A percentile compares a stretch with the other conserved stretches of the same genome.
Conservation (phyloP, 345 rosid genomes). For the Lepidium sativum region DNA sequence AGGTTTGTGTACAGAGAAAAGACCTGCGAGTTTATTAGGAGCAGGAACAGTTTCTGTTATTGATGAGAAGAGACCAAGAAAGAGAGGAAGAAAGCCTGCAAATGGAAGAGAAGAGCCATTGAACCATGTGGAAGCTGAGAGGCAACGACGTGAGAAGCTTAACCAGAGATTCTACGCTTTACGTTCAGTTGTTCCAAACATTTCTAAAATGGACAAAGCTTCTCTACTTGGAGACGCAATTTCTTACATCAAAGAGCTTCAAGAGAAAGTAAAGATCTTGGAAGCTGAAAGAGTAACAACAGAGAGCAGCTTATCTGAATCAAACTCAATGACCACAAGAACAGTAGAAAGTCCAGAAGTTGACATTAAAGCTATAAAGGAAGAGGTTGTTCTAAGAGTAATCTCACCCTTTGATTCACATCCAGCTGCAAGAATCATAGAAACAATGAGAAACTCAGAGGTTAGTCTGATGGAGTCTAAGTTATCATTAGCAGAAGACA, state of each 20-base stretch:
- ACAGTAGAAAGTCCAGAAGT: slow-evolving; percentile 33
- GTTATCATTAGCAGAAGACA: slow-evolving; percentile 50
- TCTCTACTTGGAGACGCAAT: slow-evolving; percentile 90
- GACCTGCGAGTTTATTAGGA: slow-evolving; percentile 15
- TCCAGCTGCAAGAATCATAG: slow-evolving; percentile 71
- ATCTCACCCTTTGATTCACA: slow-evolving; percentile 72
- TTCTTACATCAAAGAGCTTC: slow-evolving; percentile 90
- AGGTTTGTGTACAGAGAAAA: slow-evolving; percentile 58
- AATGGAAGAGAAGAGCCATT: slow-evolving; percentile 97
- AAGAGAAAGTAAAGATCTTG: slow-evolving; percentile 64
- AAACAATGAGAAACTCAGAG: slow-evolving; percentile 61
- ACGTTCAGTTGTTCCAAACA: slow-evolving; percentile 95
- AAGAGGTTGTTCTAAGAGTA: slow-evolving; percentile 64
- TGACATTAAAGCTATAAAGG: slow-evolving; percentile 49
- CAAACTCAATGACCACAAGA: slow-evolving; percentile 18
- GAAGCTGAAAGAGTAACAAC: slow-evolving; percentile 58
- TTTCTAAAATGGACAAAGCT: slow-evolving; percentile 98
- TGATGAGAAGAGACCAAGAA: slow-evolving; percentile 74
- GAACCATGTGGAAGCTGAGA: slow-evolving; percentile 97
- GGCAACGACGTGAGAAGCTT: slow-evolving; percentile 91
- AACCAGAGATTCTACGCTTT: slow-evolving; percentile 91
- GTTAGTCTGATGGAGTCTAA: slow-evolving; percentile 57
- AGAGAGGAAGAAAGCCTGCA: slow-evolving; percentile 94
- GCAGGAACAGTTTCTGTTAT: slow-evolving; percentile 1
- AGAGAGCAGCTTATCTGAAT: slow-evolving; percentile 43